Evolutionary conservation across 495 filamentous ascomycete genomes (phyloP).

Genomic region (Talaromyces ruber): DNA sequence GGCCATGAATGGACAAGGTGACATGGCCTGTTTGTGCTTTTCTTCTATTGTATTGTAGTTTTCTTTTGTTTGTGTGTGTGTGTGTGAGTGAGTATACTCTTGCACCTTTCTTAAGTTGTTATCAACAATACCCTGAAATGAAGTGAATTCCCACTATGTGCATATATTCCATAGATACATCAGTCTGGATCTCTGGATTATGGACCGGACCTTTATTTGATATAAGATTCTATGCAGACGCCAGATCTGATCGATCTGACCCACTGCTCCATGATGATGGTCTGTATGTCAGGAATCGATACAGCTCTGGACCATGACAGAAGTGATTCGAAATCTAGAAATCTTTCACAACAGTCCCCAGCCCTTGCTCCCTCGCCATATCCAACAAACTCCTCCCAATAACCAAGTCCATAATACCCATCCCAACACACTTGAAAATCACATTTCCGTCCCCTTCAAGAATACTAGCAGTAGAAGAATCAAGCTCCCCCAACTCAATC

Average conservation of each 20-base stretch:
- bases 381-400: conserved; percentile 62
- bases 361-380: conserved; percentile 56
- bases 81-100: neutral
- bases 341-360: conserved; percentile 62
- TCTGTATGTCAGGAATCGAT: neutral
- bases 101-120: neutral
- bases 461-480: conserved; percentile 20
- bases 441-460: conserved; percentile 54
- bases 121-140: neutral
- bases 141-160: neutral
- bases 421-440: conserved; percentile 38
- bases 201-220: neutral
- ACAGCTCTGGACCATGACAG: neutral
- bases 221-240: neutral
- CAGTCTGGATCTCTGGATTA: neutral
- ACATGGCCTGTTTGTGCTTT: neutral
- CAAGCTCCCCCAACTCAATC: conserved; percentile 76
- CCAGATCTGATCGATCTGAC: neutral
- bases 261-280: neutral
- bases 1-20: neutral
- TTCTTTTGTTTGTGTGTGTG: neutral
- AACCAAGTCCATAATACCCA: conserved; percentile 40
- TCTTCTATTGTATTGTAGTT: neutral
- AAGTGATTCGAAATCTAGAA: conserved; percentile 37
- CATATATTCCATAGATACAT: neutral